A percentile compares a stretch with the other conserved stretches of the same genome.
Evolutionary conservation across 345 rosid species (phyloP).

Genomic region (Euphorbia pulcherrima): DNA sequence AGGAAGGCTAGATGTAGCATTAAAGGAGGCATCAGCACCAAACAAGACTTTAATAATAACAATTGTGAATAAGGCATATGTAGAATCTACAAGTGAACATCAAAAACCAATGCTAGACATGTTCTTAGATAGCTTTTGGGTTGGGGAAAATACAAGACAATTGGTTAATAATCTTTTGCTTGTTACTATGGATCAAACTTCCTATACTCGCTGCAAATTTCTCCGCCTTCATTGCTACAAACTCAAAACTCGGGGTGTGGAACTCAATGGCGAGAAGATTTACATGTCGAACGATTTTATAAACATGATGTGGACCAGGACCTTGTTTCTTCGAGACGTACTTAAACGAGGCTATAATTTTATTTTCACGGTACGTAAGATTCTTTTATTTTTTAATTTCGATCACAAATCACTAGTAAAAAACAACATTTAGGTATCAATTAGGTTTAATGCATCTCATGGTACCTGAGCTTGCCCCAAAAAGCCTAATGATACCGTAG

Average conservation of each 20-base stretch:
- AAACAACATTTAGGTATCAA: no score
- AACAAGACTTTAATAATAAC: slow-evolving; percentile 63
- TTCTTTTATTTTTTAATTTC: not conserved
- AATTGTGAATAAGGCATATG: slow-evolving; percentile 64
- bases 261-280: slow-evolving; percentile 42
- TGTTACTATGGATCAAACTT: slow-evolving; percentile 60
- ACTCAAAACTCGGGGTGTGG: slow-evolving; percentile 48
- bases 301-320: slow-evolving; percentile 86
- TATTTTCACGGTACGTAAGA: slow-evolving; percentile 66
- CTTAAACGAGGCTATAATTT: slow-evolving; percentile 61
- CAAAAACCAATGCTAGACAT: slow-evolving; percentile 52
- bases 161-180: slow-evolving; percentile 52
- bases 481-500: no score
- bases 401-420: not conserved
- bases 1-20: slow-evolving; percentile 21
- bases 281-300: slow-evolving; percentile 68
- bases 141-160: slow-evolving; percentile 53
- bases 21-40: slow-evolving; percentile 15
- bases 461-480: no score
- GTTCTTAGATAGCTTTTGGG: slow-evolving; percentile 73
- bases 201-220: slow-evolving; percentile 61
- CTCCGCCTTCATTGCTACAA: slow-evolving; percentile 64
- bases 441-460: no score
- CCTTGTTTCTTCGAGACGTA: slow-evolving; percentile 52
- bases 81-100: slow-evolving; percentile 44